A percentile compares a stretch with the other conserved stretches of the same genome.
Conservation (phyloP, 2,329 filamentous ascomycete genomes). For the Fusarium annulatum region DNA sequence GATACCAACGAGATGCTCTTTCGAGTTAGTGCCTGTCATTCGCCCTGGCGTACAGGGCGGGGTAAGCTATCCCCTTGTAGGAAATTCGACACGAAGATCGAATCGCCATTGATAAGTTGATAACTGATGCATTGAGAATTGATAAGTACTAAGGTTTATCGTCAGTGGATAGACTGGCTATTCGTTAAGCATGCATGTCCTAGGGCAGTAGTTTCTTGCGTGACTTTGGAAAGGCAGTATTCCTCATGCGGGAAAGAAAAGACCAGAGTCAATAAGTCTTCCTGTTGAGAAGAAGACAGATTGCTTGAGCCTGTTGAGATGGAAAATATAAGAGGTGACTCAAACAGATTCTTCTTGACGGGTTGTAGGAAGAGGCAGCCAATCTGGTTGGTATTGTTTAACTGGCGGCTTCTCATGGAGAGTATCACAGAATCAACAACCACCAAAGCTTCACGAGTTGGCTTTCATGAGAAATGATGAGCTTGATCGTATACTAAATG, state of each 20-base stretch:
- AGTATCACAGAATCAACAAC: accelerated
- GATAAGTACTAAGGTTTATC: neutral
- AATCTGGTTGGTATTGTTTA: accelerated
- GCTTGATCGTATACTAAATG: neutral
- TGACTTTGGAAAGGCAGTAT: neutral
- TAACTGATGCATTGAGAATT: neutral
- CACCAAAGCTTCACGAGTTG: neutral
- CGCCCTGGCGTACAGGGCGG: constrained; percentile 6
- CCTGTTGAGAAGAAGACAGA: accelerated
- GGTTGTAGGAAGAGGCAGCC: accelerated
- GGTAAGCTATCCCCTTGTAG: neutral
- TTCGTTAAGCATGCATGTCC: neutral
- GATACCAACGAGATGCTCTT: neutral
- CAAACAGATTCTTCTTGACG: no score
- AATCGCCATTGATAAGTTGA: neutral
- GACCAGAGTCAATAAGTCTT: accelerated
- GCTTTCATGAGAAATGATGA: neutral
- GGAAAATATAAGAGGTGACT: neutral
- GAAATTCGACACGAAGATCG: neutral
- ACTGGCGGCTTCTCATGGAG: accelerated
- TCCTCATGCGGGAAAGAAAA: accelerated
- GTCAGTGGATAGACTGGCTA: neutral
- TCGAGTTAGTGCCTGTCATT: neutral
- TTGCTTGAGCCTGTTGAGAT: no score
- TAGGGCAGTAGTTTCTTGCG: accelerated